A percentile compares a stretch with the other conserved stretches of the same genome.
phyloP scores from a whole-genome alignment of 345 rosid genomes.

The Raphanus sativus region DNA sequence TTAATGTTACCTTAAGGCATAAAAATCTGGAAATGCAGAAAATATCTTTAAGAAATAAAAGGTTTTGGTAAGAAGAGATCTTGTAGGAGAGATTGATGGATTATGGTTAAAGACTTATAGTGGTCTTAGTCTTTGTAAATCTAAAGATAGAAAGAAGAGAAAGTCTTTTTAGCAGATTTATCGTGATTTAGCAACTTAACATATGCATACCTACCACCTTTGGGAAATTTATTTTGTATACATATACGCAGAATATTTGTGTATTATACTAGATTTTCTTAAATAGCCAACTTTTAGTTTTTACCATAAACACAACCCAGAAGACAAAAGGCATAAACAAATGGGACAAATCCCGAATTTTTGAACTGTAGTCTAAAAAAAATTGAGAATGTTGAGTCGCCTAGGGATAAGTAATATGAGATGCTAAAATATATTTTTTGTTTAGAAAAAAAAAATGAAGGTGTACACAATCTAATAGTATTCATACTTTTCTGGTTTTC shows the following conservation, averaged over 20 bases:
- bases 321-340: constrained; percentile 7
- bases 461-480: neutral
- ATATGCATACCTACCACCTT: neutral
- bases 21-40: neutral
- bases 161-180: constrained; percentile 19
- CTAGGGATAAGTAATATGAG: constrained; percentile 1
- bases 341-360: constrained; percentile 22
- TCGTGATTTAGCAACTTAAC: constrained; percentile 35
- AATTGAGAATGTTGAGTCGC: constrained; percentile 12
- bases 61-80: constrained; percentile 13
- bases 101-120: neutral
- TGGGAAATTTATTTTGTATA: neutral
- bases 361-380: neutral
- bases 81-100: constrained; percentile 30
- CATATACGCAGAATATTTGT: neutral
- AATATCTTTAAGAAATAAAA: neutral
- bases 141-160: constrained; percentile 30
- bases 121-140: constrained; percentile 20
- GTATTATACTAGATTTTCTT: neutral
- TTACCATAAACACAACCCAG: constrained; percentile 18
- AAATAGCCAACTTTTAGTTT: neutral
- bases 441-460: too few relatives aligned
- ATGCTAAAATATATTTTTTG: too few relatives aligned
- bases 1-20: constrained; percentile 16
- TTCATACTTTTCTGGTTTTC: neutral